Evolutionary conservation across 805 yeast species (phyloP), one percentile per base, ranked within the genome.

Genomic region (Yamadazyma kitorensis): DNA sequence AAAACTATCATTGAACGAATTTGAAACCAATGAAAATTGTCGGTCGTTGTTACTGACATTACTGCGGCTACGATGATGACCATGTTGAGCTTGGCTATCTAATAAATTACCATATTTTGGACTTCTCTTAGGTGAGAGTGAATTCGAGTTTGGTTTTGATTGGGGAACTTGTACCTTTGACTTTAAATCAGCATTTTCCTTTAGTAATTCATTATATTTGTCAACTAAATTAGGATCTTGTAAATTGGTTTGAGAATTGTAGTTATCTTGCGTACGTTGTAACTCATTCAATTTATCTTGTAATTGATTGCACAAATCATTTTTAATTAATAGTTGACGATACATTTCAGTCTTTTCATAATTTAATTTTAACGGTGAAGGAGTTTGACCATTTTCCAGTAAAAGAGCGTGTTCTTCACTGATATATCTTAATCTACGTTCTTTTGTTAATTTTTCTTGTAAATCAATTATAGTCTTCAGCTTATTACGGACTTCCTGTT

Each of bases 321-420:
- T 74, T 42, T 75, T 71, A 21, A 64, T 57, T 13, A 69, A 54
- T 19, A 79, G 47, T 37, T 70, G 71, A 24, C 68, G 55, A 47
- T 66, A 70, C 37, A 82, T 47, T 32, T 71, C 74, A 4, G 78
- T 69, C 40, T 78, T 75, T 38, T 77, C 78, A 45, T 75, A 74
- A 22, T 74, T 70, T 40, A 81, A 51, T 33, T 79, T 78, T 19
- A 79, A 60, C 12, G 78, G 60, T 32, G 76, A 68, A 18, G 85
- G 80, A 18, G 64, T 53, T 32, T 61, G 58, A 8, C 78, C 76
- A 44, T 72, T 64, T 42, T 79, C 84, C 40, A 68, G 52, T 23
- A 78, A 54, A 21, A 82, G 50, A 0, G 80, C 74, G 44, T 81
- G 80, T 42, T 82, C 89, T 47, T 84, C 93, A 18, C 86, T 80